A percentile compares a stretch with the other conserved stretches of the same genome.
These are phyloP conservation scores for Stentor coeruleus DNA, from an alignment of 73 alveolate genomes.

Conservation along the genomic window DNA sequence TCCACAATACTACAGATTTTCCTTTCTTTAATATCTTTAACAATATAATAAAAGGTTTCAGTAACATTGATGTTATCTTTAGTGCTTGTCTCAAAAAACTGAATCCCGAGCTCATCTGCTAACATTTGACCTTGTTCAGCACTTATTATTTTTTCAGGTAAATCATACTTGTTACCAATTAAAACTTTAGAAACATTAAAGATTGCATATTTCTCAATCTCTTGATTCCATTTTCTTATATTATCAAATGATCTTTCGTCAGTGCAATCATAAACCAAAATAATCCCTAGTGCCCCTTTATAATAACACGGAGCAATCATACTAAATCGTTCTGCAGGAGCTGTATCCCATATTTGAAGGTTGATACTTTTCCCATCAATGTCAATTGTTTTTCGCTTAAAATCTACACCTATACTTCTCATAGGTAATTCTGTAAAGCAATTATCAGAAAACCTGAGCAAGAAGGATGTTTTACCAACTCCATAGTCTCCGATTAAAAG, in stretches of 20 bases:
- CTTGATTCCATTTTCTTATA: neutral
- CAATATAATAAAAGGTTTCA: too few relatives aligned
- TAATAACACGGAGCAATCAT: neutral
- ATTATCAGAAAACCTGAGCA: neutral
- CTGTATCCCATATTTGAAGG: conserved; percentile 16
- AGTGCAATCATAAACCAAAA: neutral
- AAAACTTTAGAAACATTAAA: neutral
- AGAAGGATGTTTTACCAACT: neutral
- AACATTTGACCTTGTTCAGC: too few relatives aligned
- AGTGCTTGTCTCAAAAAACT: too few relatives aligned
- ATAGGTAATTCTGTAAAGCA: too few relatives aligned
- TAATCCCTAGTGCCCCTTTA: neutral
- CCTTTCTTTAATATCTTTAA: too few relatives aligned
- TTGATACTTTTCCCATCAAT: neutral
- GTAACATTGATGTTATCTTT: too few relatives aligned
- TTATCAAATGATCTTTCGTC: neutral
- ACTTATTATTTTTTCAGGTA: too few relatives aligned
- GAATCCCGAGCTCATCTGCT: too few relatives aligned
- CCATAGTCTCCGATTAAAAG: neutral
- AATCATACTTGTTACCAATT: neutral
- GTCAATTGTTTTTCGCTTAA: conserved; percentile 44
- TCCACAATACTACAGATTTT: too few relatives aligned
- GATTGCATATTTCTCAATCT: too few relatives aligned
- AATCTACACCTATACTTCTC: conserved; percentile 99
- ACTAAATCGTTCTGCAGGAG: neutral